Percentiles rank a stretch among this genome's conserved stretches.
Conservation (phyloP, 2,329 filamentous ascomycete genomes). For the Stylonectria norvegica region DNA sequence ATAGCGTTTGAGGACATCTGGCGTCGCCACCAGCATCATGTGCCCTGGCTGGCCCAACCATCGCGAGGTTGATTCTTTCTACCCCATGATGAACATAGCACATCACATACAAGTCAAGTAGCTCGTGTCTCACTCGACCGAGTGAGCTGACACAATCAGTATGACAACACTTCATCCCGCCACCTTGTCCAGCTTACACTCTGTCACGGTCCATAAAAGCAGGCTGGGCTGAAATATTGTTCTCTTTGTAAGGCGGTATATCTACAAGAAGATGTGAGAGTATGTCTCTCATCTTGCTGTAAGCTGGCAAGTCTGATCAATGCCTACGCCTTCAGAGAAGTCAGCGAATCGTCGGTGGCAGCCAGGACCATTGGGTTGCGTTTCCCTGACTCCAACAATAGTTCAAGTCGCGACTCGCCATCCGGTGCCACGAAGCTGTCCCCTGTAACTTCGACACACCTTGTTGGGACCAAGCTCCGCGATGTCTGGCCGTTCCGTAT, state of each 20-base stretch:
- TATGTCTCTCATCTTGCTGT: conserved; percentile 14
- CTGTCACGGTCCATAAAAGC: too few relatives aligned
- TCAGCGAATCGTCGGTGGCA: background rate
- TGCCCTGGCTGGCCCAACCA: too few relatives aligned
- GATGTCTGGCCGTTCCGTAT: background rate
- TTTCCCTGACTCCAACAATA: too few relatives aligned
- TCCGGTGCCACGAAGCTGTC: background rate
- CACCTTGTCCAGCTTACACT: background rate
- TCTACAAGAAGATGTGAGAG: too few relatives aligned
- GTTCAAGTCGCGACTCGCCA: too few relatives aligned
- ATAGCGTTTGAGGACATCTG: background rate
- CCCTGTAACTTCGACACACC: conserved; percentile 3
- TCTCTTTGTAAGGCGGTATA: too few relatives aligned
- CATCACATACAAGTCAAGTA: too few relatives aligned
- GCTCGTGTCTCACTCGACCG: background rate
- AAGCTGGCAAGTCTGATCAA: conserved; percentile 9
- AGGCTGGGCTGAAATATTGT: too few relatives aligned
- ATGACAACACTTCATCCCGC: background rate
- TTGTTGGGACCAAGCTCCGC: conserved; percentile 1
- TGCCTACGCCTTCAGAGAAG: conserved; percentile 6
- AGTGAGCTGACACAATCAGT: background rate
- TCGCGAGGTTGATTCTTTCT: too few relatives aligned
- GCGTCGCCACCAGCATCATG: background rate
- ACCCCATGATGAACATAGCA: too few relatives aligned
- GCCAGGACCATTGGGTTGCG: background rate